A percentile compares a stretch with the other conserved stretches of the same genome.
These are phyloP conservation scores for Blastobotrys americana DNA, from an alignment of 805 yeast species.

Conservation along the genomic window DNA sequence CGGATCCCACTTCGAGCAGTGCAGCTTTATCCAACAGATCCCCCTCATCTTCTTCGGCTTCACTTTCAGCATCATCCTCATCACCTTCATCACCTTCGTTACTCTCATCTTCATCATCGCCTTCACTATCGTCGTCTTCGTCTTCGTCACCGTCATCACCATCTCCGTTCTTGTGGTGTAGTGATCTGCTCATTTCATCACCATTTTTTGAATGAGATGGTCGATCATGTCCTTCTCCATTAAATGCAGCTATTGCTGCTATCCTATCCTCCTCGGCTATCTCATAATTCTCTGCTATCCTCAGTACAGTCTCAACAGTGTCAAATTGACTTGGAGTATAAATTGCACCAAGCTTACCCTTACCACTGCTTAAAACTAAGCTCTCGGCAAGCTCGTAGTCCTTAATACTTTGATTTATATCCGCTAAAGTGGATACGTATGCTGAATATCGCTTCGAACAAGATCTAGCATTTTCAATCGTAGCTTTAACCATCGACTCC, in stretches of 20 bases:
- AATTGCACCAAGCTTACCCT: constrained; percentile 1
- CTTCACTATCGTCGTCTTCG: constrained; percentile 14
- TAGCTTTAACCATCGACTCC: constrained; percentile 18
- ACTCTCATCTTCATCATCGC: too few relatives aligned
- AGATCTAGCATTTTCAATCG: background rate
- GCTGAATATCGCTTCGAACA: background rate
- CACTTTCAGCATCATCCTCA: too few relatives aligned
- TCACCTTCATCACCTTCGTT: constrained; percentile 17
- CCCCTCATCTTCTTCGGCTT: too few relatives aligned
- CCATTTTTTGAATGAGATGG: too few relatives aligned
- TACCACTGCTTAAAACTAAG: constrained; percentile 4
- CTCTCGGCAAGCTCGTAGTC: constrained; percentile 41
- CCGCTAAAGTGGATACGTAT: constrained; percentile 5
- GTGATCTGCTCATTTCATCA: too few relatives aligned
- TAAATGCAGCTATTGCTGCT: background rate
- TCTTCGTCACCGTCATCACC: constrained; percentile 52
- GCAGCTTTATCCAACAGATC: too few relatives aligned
- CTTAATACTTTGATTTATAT: constrained; percentile 24
- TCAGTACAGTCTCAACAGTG: constrained; percentile 52
- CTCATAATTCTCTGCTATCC: constrained; percentile 24
- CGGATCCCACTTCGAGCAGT: background rate
- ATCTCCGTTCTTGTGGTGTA: too few relatives aligned
- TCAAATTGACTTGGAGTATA: constrained; percentile 14
- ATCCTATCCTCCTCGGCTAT: background rate
- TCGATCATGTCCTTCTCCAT: too few relatives aligned